phyloP scores from a whole-genome alignment of 2,329 filamentous ascomycete species.

The Colletotrichum zoysiae region DNA sequence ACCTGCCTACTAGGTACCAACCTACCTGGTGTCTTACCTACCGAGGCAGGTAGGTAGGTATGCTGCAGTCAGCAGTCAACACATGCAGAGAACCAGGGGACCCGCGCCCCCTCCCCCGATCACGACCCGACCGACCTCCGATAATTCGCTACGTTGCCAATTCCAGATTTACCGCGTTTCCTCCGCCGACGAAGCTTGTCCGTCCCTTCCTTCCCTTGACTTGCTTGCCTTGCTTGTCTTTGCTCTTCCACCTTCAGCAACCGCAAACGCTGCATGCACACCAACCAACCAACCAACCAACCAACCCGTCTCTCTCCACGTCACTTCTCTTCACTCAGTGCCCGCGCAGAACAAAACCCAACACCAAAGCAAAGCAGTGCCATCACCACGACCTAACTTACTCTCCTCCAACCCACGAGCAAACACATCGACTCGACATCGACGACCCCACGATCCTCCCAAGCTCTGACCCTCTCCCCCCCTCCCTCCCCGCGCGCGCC shows the following conservation, averaged over 20 bases:
- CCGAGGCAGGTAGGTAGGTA: neutral
- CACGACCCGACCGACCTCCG: slow-evolving; percentile 4
- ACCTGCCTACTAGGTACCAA: too few species aligned
- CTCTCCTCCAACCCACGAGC: neutral
- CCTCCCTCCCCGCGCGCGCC: too few species aligned
- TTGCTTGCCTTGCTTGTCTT: neutral
- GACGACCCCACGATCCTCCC: slow-evolving; percentile 15
- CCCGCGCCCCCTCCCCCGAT: neutral
- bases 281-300: slow-evolving; percentile 1
- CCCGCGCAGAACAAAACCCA: neutral
- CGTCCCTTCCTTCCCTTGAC: slow-evolving; percentile 32
- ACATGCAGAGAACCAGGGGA: slow-evolving; percentile 24
- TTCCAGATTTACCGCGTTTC: slow-evolving; percentile 22
- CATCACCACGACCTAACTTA: neutral
- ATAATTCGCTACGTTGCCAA: slow-evolving; percentile 27
- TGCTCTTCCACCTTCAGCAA: slow-evolving; percentile 26
- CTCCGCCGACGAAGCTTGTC: slow-evolving; percentile 32
- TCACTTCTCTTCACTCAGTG: slow-evolving; percentile 13
- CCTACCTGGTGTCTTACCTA: too few species aligned
- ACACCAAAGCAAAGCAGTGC: slow-evolving; percentile 18
- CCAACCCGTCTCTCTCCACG: neutral
- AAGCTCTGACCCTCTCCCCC: slow-evolving; percentile 23
- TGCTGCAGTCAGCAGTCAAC: slow-evolving; percentile 5
- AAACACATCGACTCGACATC: slow-evolving; percentile 8
- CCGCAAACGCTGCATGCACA: slow-evolving; percentile 6